A percentile compares a stretch with the other conserved stretches of the same genome.
These are phyloP conservation scores for Avena eriantha DNA, from an alignment of 176 grass and related monocot species.

Conservation along the genomic window DNA sequence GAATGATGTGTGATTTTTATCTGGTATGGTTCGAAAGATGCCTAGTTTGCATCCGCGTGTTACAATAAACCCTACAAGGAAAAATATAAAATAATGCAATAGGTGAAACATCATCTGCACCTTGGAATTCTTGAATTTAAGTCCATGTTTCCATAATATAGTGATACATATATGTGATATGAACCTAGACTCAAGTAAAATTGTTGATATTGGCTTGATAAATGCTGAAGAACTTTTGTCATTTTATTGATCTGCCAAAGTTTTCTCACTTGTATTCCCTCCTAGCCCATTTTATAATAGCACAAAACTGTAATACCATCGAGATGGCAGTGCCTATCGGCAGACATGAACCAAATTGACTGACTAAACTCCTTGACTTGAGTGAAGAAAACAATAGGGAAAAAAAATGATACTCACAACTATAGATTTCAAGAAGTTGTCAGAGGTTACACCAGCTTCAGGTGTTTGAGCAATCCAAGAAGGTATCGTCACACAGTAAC, in stretches of 20 bases:
- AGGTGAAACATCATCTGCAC: not conserved
- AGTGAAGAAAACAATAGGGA: slow-evolving; percentile 18
- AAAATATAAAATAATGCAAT: not conserved
- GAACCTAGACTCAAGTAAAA: not conserved
- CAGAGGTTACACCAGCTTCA: slow-evolving; percentile 72
- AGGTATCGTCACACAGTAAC: slow-evolving; percentile 94
- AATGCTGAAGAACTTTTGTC: not conserved
- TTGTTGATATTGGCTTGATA: not conserved
- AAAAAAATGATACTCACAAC: slow-evolving; percentile 72
- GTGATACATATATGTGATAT: slow-evolving; percentile 23
- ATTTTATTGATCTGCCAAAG: slow-evolving; percentile 7
- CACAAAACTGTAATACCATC: not conserved
- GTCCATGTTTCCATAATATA: not conserved
- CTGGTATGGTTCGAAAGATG: too few species aligned
- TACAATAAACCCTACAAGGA: not conserved
- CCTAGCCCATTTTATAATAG: slow-evolving; percentile 12
- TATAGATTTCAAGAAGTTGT: slow-evolving; percentile 90
- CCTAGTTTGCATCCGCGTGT: too few species aligned
- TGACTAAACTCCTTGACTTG: not conserved
- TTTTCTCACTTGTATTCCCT: slow-evolving; percentile 12
- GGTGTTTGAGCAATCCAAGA: slow-evolving; percentile 86
- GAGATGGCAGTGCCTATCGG: not conserved
- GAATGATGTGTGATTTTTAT: too few species aligned
- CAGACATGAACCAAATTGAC: slow-evolving; percentile 13
- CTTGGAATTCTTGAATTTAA: slow-evolving; percentile 20